Evolutionary conservation across 169 alveolate genomes (phyloP).

Genomic region (Plasmodium gonderi): DNA sequence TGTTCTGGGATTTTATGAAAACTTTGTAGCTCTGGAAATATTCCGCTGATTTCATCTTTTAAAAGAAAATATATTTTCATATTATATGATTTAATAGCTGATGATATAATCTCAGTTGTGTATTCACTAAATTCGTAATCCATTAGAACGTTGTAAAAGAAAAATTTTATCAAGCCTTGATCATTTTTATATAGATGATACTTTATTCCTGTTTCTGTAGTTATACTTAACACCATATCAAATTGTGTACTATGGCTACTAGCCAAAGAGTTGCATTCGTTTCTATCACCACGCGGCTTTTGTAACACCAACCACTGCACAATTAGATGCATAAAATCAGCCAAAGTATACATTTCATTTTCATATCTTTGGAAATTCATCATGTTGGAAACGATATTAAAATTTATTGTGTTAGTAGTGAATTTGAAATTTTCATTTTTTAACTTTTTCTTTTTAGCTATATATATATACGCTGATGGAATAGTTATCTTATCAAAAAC

Average conservation of each 20-base stretch:
- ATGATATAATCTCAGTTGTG: slow-evolving; percentile 14
- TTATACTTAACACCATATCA: slow-evolving; percentile 30
- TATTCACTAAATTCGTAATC: slow-evolving; percentile 8
- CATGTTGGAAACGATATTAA: slow-evolving; percentile 53
- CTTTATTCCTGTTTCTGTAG: slow-evolving; percentile 1
- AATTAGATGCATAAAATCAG: slow-evolving; percentile 22
- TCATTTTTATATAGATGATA: slow-evolving; percentile 37
- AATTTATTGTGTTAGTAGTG: background rate
- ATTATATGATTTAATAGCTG: slow-evolving; percentile 20
- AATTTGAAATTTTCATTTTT: background rate
- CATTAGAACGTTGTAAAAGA: slow-evolving; percentile 25
- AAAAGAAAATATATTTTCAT: slow-evolving; percentile 17
- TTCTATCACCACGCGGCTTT: background rate
- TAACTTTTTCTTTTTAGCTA: background rate
- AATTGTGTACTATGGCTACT: background rate
- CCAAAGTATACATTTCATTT: slow-evolving; percentile 19
- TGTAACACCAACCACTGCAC: slow-evolving; percentile 17
- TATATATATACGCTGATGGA: slow-evolving; percentile 12
- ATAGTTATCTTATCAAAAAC: slow-evolving; percentile 47
- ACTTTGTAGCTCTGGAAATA: slow-evolving; percentile 17
- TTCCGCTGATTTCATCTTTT: background rate
- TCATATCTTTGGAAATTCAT: slow-evolving; percentile 57
- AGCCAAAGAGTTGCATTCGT: slow-evolving; percentile 26
- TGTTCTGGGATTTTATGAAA: background rate
- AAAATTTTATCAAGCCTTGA: slow-evolving; percentile 28